Percentiles rank a stretch among this genome's conserved stretches.
Conservation (phyloP, 2,329 filamentous ascomycete species). For the Epichloe bromicola region DNA sequence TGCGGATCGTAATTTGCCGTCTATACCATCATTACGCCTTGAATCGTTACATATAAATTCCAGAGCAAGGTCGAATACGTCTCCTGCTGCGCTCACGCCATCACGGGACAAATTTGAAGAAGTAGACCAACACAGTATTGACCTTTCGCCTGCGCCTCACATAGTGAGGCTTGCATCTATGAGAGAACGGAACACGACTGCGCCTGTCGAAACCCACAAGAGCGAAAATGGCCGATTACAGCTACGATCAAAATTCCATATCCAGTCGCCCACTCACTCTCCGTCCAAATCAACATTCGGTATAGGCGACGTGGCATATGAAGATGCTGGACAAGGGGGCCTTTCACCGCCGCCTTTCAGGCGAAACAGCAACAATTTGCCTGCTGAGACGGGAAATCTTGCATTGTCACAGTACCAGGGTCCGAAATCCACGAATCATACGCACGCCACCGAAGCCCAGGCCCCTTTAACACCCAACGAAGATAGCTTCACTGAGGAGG, state of each 20-base stretch:
- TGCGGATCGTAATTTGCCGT: background rate
- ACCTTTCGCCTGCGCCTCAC: background rate
- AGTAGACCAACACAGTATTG: background rate
- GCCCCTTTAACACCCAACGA: background rate
- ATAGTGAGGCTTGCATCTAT: constrained; percentile 5
- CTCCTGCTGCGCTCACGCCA: constrained; percentile 37
- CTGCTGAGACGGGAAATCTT: background rate
- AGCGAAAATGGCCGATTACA: background rate
- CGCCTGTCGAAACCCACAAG: background rate
- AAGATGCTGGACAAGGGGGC: background rate
- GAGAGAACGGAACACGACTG: background rate
- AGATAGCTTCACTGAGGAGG: background rate
- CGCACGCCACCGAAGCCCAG: background rate
- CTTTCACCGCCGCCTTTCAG: background rate
- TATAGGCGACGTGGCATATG: background rate
- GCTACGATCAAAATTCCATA: constrained; percentile 7
- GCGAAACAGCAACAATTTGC: background rate
- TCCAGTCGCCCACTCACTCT: constrained; percentile 1
- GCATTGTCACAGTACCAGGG: background rate
- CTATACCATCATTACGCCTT: constrained; percentile 32
- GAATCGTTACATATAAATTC: constrained; percentile 16
- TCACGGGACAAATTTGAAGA: constrained; percentile 21
- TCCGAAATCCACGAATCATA: background rate
- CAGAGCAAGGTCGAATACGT: constrained; percentile 39
- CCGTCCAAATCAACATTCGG: constrained; percentile 2